phyloP scores from a whole-genome alignment of 306 rosid genomes.

The Cajanus cajan region DNA sequence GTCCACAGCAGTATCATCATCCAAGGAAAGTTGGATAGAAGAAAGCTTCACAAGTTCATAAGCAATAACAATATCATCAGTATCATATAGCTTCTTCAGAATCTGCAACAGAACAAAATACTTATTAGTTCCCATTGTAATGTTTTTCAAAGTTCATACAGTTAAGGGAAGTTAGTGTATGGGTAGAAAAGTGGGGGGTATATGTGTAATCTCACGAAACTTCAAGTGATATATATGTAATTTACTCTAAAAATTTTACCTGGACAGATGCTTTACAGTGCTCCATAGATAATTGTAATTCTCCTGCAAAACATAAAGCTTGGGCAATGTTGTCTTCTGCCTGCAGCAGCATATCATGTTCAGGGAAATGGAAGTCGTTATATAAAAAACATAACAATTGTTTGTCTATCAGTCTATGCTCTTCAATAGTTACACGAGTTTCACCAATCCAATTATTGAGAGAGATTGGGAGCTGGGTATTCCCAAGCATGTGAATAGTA shows the following conservation, averaged over 20 bases:
- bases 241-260: conserved; percentile 38
- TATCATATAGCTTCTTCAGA: conserved; percentile 69
- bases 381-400: conserved; percentile 15
- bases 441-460: conserved; percentile 1
- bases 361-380: conserved; percentile 15
- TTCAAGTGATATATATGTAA: no score
- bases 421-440: neutral
- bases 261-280: conserved; percentile 82
- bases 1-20: conserved; percentile 42
- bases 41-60: conserved; percentile 83
- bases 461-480: neutral
- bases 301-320: conserved; percentile 68
- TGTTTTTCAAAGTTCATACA: no score
- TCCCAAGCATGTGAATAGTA: neutral
- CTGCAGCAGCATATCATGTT: conserved; percentile 46
- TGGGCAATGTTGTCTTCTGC: conserved; percentile 83
- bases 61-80: conserved; percentile 77
- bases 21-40: conserved; percentile 68
- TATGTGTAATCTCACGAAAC: no score
- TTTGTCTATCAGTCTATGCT: neutral
- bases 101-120: conserved; percentile 75
- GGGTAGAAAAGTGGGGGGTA: no score
- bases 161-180: no score
- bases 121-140: no score
- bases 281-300: conserved; percentile 48